These are phyloP conservation scores for Adansonia madagascariensis DNA, from an alignment of 441 rosid genomes.

Conservation along the genomic window DNA sequence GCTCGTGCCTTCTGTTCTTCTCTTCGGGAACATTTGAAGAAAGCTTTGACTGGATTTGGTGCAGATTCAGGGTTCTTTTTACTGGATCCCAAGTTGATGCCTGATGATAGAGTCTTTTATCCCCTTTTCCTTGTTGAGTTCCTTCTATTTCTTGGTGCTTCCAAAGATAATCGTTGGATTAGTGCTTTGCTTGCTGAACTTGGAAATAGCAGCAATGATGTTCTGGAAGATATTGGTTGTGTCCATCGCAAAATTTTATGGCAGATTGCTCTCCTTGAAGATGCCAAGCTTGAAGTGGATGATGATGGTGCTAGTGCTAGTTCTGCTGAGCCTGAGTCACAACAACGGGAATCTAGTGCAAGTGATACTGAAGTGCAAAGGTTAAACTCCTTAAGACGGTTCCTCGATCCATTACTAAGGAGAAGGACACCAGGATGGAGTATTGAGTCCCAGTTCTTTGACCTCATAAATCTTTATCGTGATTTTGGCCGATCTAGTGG, in stretches of 20 bases:
- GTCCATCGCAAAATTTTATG: constrained; percentile 89
- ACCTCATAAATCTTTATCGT: constrained; percentile 86
- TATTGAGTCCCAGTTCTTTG: constrained; percentile 92
- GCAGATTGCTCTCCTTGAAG: constrained; percentile 91
- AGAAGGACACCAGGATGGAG: constrained; percentile 90
- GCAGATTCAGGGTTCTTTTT: constrained; percentile 65
- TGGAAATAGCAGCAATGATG: constrained; percentile 82
- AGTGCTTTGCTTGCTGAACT: constrained; percentile 91
- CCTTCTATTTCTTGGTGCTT: constrained; percentile 92
- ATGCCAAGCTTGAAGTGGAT: constrained; percentile 68
- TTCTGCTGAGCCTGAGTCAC: constrained; percentile 53
- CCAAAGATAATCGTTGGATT: constrained; percentile 96
- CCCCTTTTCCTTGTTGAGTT: constrained; percentile 93
- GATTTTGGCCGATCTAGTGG: constrained; percentile 90
- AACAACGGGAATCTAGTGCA: constrained; percentile 47
- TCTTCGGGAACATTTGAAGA: constrained; percentile 76
- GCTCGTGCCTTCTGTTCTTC: constrained; percentile 89
- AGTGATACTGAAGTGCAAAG: constrained; percentile 78
- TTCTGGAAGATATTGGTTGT: constrained; percentile 80
- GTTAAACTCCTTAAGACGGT: constrained; percentile 88
- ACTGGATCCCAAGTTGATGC: constrained; percentile 67
- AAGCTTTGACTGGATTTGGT: constrained; percentile 66
- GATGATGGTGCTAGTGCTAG: constrained; percentile 52
- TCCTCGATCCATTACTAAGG: constrained; percentile 89
- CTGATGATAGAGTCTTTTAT: constrained; percentile 67